phyloP scores from a whole-genome alignment of 2,329 filamentous ascomycete species.

The Harringtonia aguacate region DNA sequence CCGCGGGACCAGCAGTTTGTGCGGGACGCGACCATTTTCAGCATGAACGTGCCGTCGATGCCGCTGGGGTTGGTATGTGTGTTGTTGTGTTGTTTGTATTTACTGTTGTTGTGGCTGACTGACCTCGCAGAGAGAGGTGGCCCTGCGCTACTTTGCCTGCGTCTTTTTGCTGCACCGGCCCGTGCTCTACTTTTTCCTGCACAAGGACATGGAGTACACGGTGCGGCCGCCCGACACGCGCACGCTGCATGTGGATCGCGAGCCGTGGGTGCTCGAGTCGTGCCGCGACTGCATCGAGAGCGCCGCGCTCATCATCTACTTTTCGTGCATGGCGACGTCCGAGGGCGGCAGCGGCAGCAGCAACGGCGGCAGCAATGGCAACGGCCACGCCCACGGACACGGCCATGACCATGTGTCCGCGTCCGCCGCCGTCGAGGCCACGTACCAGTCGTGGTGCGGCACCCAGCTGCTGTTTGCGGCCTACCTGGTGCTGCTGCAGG shows the following conservation, averaged over 20 bases:
- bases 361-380: too few relatives aligned
- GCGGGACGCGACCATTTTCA: not conserved
- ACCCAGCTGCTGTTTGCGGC: not conserved
- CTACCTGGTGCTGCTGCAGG: not conserved
- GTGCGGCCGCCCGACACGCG: not conserved
- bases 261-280: not conserved
- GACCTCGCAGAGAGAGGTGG: not conserved
- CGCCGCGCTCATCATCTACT: not conserved
- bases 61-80: not conserved
- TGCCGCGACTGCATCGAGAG: not conserved
- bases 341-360: not conserved
- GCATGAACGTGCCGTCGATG: not conserved
- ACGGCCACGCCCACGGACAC: too few relatives aligned
- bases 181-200: not conserved
- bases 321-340: too few relatives aligned
- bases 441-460: not conserved
- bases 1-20: not conserved
- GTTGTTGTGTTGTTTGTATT: too few relatives aligned
- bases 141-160: not conserved
- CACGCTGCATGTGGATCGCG: not conserved
- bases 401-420: not conserved
- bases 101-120: too few relatives aligned
- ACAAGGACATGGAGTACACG: not conserved
- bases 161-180: not conserved
- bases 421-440: too few relatives aligned